These are phyloP conservation scores for Moesziomyces sp. DNA, from an alignment of 1,284 basidiomycete species.

Conservation along the genomic window DNA sequence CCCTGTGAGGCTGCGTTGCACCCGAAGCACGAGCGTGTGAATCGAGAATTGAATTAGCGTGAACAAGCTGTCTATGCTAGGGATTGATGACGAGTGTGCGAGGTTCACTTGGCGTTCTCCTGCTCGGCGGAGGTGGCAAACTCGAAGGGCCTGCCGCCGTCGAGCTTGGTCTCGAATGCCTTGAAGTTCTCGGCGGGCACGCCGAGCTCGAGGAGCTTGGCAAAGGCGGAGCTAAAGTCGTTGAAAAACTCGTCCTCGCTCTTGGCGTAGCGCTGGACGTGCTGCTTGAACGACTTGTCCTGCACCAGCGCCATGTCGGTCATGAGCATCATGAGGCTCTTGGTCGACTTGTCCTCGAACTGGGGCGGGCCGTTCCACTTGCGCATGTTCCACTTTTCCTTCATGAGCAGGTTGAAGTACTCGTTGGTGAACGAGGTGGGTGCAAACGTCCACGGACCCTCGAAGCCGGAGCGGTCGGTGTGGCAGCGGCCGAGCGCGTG, in stretches of 20 bases:
- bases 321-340: constrained; percentile 83
- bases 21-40: too few relatives aligned
- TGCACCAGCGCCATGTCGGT: constrained; percentile 61
- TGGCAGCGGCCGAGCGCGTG: constrained; percentile 97
- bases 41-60: constrained; percentile 5
- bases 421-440: constrained; percentile 89
- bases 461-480: constrained; percentile 69
- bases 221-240: constrained; percentile 59
- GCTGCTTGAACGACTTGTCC: constrained; percentile 61
- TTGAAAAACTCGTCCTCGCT: constrained; percentile 65
- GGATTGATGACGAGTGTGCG: not conserved
- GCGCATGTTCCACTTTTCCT: constrained; percentile 82
- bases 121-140: constrained; percentile 54
- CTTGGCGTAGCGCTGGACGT: constrained; percentile 65
- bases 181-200: constrained; percentile 64
- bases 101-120: constrained; percentile 45
- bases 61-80: not conserved
- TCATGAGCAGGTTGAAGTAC: constrained; percentile 86
- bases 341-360: constrained; percentile 89
- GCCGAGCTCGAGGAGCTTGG: constrained; percentile 63
- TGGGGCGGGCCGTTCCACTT: constrained; percentile 93
- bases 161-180: constrained; percentile 51
- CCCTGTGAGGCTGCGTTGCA: too few relatives aligned
- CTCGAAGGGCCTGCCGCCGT: constrained; percentile 44
- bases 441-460: constrained; percentile 63